Percentiles rank a stretch among this genome's conserved stretches.
These are phyloP conservation scores for Moesziomyces sp. DNA, from an alignment of 1,284 basidiomycete species.

Conservation along the genomic window DNA sequence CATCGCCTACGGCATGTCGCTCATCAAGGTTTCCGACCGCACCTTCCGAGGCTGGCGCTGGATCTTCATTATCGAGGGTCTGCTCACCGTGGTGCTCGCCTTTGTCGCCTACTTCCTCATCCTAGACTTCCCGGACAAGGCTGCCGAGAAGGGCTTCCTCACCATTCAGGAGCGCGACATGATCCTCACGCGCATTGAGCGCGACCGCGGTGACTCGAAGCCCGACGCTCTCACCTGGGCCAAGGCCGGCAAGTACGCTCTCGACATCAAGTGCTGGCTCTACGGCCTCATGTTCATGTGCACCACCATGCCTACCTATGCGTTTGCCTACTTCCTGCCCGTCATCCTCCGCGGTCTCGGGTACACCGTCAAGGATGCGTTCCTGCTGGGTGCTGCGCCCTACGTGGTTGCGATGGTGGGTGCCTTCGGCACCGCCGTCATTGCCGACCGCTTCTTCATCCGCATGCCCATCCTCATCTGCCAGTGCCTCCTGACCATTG, in stretches of 20 bases:
- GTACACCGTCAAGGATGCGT: conserved; percentile 56
- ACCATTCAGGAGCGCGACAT: conserved; percentile 67
- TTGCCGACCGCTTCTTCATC: conserved; percentile 67
- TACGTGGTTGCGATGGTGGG: conserved; percentile 64
- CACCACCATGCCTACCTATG: conserved; percentile 53
- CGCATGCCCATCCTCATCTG: conserved; percentile 67
- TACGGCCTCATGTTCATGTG: conserved; percentile 69
- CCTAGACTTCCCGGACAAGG: conserved; percentile 70
- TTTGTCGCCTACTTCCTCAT: conserved; percentile 51
- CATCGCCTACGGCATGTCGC: conserved; percentile 63
- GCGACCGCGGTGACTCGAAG: conserved; percentile 70
- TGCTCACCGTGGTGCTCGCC: conserved; percentile 47
- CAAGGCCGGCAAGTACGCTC: conserved; percentile 66
- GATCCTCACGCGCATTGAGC: conserved; percentile 69
- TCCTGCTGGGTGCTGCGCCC: conserved; percentile 68
- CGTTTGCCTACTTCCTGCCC: conserved; percentile 68
- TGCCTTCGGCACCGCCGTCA: conserved; percentile 64
- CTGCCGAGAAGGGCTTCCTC: conserved; percentile 68
- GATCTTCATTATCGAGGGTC: conserved; percentile 51
- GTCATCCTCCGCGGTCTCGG: conserved; percentile 69
- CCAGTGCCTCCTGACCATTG: conserved; percentile 65
- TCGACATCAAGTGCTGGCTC: conserved; percentile 69
- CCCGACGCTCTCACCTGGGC: conserved; percentile 67
- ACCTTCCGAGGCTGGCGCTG: conserved; percentile 65
- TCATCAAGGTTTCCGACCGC: conserved; percentile 27